These are phyloP conservation scores for Liriodendron chinense DNA, from an alignment of 164 flowering plant species.

Conservation along the genomic window DNA sequence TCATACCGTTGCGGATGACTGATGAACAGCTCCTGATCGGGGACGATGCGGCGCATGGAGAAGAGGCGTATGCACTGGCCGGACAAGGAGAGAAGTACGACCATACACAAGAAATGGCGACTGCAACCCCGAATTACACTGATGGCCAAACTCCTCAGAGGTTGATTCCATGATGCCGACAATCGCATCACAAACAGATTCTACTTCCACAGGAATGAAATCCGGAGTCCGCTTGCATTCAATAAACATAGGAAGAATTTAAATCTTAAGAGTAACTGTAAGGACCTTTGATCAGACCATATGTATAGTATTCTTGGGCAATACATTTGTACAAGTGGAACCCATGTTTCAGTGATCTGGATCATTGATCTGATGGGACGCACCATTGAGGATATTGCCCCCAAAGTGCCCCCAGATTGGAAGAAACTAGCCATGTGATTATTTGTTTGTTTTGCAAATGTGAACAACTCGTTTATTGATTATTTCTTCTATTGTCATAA, in stretches of 20 bases:
- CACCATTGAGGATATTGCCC: too few relatives aligned
- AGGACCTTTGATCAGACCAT: not conserved
- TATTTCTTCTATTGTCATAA: too few relatives aligned
- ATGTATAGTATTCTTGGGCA: not conserved
- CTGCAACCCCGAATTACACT: not conserved
- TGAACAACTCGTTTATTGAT: too few relatives aligned
- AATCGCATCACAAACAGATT: not conserved
- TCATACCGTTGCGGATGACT: slow-evolving; percentile 21
- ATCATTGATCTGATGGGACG: too few relatives aligned
- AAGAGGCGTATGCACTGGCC: slow-evolving; percentile 33
- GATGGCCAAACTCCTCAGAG: not conserved
- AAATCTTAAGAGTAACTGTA: not conserved
- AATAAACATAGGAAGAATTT: not conserved
- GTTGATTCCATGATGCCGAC: not conserved
- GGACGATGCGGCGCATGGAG: slow-evolving; percentile 37
- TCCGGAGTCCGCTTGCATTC: not conserved
- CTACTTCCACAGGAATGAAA: too few relatives aligned
- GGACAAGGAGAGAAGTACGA: slow-evolving; percentile 22
- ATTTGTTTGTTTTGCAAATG: too few relatives aligned
- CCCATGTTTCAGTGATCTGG: not conserved
- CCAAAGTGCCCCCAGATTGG: too few relatives aligned
- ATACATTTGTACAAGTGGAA: not conserved
- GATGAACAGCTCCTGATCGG: slow-evolving; percentile 30
- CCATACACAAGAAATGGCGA: not conserved
- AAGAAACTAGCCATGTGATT: too few relatives aligned